Base-by-base conservation (phyloP, 768 basidiomycete genomes). In the Suillus placidus region DNA sequence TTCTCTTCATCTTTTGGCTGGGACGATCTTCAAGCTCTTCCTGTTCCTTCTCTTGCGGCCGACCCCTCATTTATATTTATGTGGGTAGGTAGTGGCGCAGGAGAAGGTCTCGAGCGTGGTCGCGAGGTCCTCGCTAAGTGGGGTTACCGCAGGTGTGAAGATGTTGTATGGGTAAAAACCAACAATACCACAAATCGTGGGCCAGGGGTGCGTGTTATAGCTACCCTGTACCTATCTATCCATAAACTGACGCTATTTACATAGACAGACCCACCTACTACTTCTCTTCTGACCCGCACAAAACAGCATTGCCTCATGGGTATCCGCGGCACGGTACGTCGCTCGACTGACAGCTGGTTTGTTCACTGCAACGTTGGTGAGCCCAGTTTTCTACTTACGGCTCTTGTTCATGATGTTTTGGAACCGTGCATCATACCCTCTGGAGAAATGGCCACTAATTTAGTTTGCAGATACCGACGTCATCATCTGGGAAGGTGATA, bases 161-260 rank as follows among this genome's bases (percentile, higher is more conserved):
- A 99, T 74, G 93, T 99, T n/a, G 93, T 97, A 6, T 99, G 95
- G 96, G 91, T 97, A 64, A 95, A 94, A 80, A 96, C 94, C 55
- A 99, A 98, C 74, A 84, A 84, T 66, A 82, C 78, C 26, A 83
- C 80, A 30, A 91, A 92, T 74, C 82, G 82, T 18, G 92, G 92
- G 2, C 90, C 94, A 62, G 92, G 91, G 64, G 91, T 92, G 74
- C 71, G 88, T 81, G 18, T 13, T 20, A 34, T n/a, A n/a, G 32
- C 51, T 60, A 20, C 51, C 51, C 20, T 47, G 10, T 61, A 26
- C 14, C 30, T 37, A 34, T 34, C 14, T 14, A n/a, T 40, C n/a
- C n/a, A 43, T 35, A 18, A 12, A 42, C 58, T 60, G 10, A 60
- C 26, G 10, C 67, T 58, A 42, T 63, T 42, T 45, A 37, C 42